These are phyloP conservation scores for Otatea glauca DNA, from an alignment of 176 grass and related monocot species.

Conservation along the genomic window DNA sequence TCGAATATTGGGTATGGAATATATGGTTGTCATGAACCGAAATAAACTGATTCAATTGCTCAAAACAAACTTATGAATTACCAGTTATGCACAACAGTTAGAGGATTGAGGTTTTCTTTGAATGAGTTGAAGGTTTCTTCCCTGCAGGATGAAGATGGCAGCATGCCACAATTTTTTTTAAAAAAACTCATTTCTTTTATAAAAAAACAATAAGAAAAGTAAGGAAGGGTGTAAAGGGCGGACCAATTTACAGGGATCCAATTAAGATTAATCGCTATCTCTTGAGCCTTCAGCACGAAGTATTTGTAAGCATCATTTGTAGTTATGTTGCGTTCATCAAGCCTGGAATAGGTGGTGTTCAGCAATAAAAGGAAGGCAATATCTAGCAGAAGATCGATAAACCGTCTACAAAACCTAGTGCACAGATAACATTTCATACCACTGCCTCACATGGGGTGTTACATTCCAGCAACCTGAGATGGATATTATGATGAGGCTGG, in stretches of 20 bases:
- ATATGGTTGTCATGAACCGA: neutral
- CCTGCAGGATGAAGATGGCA: slow-evolving; percentile 49
- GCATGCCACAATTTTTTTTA: neutral
- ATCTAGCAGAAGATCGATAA: slow-evolving; percentile 5
- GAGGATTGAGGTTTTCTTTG: slow-evolving; percentile 79
- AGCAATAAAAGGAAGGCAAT: slow-evolving; percentile 14
- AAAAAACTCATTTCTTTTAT: neutral
- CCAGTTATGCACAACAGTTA: slow-evolving; percentile 92
- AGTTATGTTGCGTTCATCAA: slow-evolving; percentile 80
- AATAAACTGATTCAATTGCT: slow-evolving; percentile 9
- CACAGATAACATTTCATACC: slow-evolving; percentile 59
- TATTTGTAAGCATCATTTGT: slow-evolving; percentile 93
- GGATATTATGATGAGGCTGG: slow-evolving; percentile 16
- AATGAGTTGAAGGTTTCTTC: slow-evolving; percentile 99
- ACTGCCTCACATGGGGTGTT: slow-evolving; percentile 86
- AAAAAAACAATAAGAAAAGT: neutral
- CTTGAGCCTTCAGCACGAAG: slow-evolving; percentile 86
- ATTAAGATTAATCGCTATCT: slow-evolving; percentile 76
- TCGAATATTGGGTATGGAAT: neutral
- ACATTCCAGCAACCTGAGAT: slow-evolving; percentile 86
- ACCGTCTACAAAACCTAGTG: slow-evolving; percentile 16
- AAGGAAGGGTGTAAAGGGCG: slow-evolving; percentile 10
- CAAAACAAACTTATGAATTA: slow-evolving; percentile 38
- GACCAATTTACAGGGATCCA: slow-evolving; percentile 96
- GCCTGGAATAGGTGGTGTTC: slow-evolving; percentile 53